Evolutionary conservation across 1,284 basidiomycete genomes (phyloP).

Genomic region (Heterobasidion annosum): DNA sequence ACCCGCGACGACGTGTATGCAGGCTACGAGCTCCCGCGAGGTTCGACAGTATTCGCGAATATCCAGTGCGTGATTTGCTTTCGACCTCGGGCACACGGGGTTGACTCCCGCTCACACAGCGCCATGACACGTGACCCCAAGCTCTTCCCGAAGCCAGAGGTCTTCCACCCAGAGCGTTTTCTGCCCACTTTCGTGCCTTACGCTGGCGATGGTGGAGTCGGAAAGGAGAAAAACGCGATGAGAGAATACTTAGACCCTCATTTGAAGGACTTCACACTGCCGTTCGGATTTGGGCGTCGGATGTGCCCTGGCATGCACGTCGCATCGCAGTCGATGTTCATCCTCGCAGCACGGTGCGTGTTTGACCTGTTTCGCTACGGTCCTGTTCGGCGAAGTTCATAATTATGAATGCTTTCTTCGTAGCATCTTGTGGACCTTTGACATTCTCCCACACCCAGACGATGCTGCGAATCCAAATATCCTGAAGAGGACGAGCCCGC

Average conservation of each 20-base stretch:
- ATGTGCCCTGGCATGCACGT: slow-evolving; percentile 16
- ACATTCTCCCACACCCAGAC: slow-evolving; percentile 1
- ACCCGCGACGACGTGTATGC: slow-evolving; percentile 2
- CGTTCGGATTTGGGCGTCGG: slow-evolving; percentile 14
- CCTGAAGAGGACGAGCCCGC: neutral
- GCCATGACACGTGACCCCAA: slow-evolving; percentile 5
- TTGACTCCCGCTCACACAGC: neutral
- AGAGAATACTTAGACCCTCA: slow-evolving; percentile 4
- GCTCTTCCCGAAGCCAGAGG: slow-evolving; percentile 8
- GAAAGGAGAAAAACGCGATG: too few species aligned
- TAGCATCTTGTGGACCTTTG: slow-evolving; percentile 13
- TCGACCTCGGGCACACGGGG: neutral
- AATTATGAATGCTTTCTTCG: neutral
- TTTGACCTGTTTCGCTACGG: neutral
- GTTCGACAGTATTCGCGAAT: slow-evolving; percentile 5
- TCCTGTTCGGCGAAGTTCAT: neutral
- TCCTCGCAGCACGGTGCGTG: slow-evolving; percentile 10
- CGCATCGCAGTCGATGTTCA: slow-evolving; percentile 13
- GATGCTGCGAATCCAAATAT: slow-evolving; percentile 1
- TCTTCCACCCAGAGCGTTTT: slow-evolving; percentile 14
- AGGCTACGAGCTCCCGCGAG: slow-evolving; percentile 7
- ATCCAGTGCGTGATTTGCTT: slow-evolving; percentile 6
- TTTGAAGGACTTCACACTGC: slow-evolving; percentile 7
- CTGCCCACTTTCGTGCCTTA: neutral
- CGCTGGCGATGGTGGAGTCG: neutral